These are phyloP conservation scores for Phylloporus sp. DNA, from an alignment of 768 basidiomycete genomes.

Conservation along the genomic window DNA sequence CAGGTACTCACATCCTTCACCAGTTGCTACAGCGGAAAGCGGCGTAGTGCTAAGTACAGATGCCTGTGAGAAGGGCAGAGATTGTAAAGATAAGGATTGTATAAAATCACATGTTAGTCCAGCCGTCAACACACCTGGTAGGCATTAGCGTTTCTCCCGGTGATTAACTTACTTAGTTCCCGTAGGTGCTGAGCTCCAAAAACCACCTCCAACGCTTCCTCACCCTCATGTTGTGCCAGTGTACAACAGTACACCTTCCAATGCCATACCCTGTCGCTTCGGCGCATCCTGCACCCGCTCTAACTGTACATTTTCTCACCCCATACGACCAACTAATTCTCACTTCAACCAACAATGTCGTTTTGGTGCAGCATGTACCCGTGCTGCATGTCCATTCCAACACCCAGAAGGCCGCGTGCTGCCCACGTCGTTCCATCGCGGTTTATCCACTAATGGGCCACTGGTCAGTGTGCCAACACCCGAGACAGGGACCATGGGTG, in stretches of 20 bases:
- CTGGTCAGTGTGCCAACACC: conserved; percentile 59
- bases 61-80: conserved; percentile 81
- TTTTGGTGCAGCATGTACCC: conserved; percentile 83
- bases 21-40: conserved; percentile 93
- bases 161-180: conserved; percentile 13
- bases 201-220: conserved; percentile 38
- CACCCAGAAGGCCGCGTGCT: conserved; percentile 87
- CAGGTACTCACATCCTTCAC: conserved; percentile 91
- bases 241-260: conserved; percentile 27
- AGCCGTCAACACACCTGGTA: conserved; percentile 67
- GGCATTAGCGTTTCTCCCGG: background rate
- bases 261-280: conserved; percentile 57
- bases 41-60: conserved; percentile 95
- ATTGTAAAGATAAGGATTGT: conserved; percentile 93
- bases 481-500: conserved; percentile 63
- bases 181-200: conserved; percentile 29
- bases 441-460: conserved; percentile 57
- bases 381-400: conserved; percentile 82
- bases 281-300: conserved; percentile 68
- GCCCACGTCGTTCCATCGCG: conserved; percentile 77
- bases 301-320: conserved; percentile 67
- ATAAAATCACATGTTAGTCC: conserved; percentile 89
- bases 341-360: conserved; percentile 61
- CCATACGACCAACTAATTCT: conserved; percentile 38
- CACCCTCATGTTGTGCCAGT: conserved; percentile 27